phyloP scores from a whole-genome alignment of 139 green algal species.

The Marvania coccoides region DNA sequence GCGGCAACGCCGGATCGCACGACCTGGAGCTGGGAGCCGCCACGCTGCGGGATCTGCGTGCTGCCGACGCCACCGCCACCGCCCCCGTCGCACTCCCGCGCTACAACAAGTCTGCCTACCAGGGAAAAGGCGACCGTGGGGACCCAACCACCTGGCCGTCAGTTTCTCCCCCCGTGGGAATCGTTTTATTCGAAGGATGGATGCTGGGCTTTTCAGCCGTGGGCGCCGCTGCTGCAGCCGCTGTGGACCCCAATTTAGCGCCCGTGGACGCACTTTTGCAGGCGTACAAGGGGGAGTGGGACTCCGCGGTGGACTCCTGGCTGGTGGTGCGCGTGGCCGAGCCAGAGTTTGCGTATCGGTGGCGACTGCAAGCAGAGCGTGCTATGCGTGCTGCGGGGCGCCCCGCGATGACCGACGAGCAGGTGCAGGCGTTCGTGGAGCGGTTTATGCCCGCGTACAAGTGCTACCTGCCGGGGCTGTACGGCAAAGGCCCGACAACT shows the following conservation, averaged over 20 bases:
- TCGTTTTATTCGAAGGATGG: conserved; percentile 98
- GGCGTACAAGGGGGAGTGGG: conserved; percentile 68
- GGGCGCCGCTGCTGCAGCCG: conserved; percentile 14
- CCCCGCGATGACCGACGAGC: conserved; percentile 83
- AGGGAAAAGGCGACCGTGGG: conserved; percentile 75
- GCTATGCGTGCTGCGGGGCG: conserved; percentile 72
- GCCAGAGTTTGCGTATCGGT: conserved; percentile 59
- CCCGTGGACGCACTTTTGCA: conserved; percentile 63
- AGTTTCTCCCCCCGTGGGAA: conserved; percentile 64
- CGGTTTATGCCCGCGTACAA: conserved; percentile 94
- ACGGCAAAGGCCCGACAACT: conserved; percentile 65
- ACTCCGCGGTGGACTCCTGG: conserved; percentile 84
- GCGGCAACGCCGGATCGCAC: conserved; percentile 91
- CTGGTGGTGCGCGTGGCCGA: conserved; percentile 85
- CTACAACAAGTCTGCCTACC: conserved; percentile 87
- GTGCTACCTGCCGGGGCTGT: conserved; percentile 86
- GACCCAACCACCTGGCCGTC: conserved; percentile 43
- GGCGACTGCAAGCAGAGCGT: conserved; percentile 85
- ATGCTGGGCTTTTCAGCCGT: conserved; percentile 84
- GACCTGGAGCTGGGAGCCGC: conserved; percentile 77
- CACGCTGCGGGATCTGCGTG: conserved; percentile 54
- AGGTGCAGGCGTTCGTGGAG: conserved; percentile 85
- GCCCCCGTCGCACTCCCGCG: conserved; percentile 28
- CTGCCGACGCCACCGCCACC: not conserved
- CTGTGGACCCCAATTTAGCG: conserved; percentile 49